Base-by-base conservation (phyloP, 208 protist species). In the Lotmaria passim region DNA sequence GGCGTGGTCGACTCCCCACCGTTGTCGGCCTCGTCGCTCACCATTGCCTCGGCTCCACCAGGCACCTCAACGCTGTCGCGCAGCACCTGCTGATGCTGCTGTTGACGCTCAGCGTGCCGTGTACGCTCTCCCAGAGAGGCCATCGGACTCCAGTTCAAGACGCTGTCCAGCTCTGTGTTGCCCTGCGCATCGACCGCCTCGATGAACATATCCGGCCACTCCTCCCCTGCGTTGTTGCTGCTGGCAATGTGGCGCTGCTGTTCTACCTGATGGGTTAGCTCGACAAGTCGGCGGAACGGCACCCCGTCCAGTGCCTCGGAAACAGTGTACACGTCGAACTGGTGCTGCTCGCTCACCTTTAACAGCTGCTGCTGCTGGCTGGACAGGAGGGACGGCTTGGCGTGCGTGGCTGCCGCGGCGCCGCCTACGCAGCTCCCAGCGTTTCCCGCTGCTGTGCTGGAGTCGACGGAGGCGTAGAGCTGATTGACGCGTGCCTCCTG, bases 281-380 rank as follows among this genome's bases (percentile, higher is more conserved):
- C 68, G 12, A 83, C 24, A 24, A 87, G 55, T 15, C 60, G 21
- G 1, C 51, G 75, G 47, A 82, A 73, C 10, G 78, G 43, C 46
- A 48, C 21, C 0, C 82, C 82, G 31, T 84, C 66, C 34, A 83
- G 62, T 31, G 50, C 78, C n/a, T 39, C 56, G 44, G 74, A 66
- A 0, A 87, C 82, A 3, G 65, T 64, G 72, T 79, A 84, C 26
- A 84, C 78, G 59, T 87, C 75, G 30, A 69, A 24, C 33, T 57
- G 65, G 19, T 58, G 55, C 21, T 60, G 55, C 36, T 60, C 48
- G 48, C 48, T 55, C 48, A 55, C 48, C 48, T 55, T 55, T 11
- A 55, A 3, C 11, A 55, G 26, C 52, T 33, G 55, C 21, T 60
- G 55, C 55, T 60, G 55, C 55, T 60, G 31, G 14, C n/a, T 47